Base-by-base conservation (phyloP, 2,329 filamentous ascomycete species). In the Leptodontidium sp. region DNA sequence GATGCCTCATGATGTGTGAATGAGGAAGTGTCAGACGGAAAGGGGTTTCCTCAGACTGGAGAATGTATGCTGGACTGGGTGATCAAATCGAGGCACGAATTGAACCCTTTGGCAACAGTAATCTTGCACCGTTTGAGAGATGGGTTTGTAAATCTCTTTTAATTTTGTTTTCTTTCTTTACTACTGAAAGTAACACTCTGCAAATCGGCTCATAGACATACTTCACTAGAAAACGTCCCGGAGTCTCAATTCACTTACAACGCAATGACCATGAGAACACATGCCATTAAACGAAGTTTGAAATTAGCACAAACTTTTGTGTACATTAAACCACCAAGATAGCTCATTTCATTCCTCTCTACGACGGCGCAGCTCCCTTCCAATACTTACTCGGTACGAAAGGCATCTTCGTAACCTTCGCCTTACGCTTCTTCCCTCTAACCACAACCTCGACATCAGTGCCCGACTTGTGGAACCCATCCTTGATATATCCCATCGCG, bases 401-500 rank as follows among this genome's bases (percentile, higher is more conserved):
- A 1, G 91, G 91, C 90, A 93, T 92, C 79, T 90, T 90, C 0
- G 85, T 84, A 61, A 93, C 88, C 21, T 83, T 84, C 2, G 89
- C 90, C 80, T 88, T 88, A 73, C 90, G 85, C 72, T 85, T 82
- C 82, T 89, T 92, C 14, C 90, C 90, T 69, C 91, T 82, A 0
- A 93, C 86, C 40, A 90, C 79, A 8, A 92, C 86, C 11, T 85
- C 83, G 0, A 93, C 83, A 73, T 91, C 86, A 0, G 90, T 92
- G 0, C 90, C 91, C 58, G 86, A 83, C 81, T 92, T 92, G 75
- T 93, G 89, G 76, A 88, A 80, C 0, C 89, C 90, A 73, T 88
- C 85, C 78, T 88, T 88, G 73, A 93, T 85, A 76, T 92, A 92
- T 0, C 87, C 96, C 96, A 99, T 99, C 67, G 95, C 94, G 71